These are phyloP conservation scores for Pythium phragmitis DNA, from an alignment of 352 stramenopile genomes.

Conservation along the genomic window DNA sequence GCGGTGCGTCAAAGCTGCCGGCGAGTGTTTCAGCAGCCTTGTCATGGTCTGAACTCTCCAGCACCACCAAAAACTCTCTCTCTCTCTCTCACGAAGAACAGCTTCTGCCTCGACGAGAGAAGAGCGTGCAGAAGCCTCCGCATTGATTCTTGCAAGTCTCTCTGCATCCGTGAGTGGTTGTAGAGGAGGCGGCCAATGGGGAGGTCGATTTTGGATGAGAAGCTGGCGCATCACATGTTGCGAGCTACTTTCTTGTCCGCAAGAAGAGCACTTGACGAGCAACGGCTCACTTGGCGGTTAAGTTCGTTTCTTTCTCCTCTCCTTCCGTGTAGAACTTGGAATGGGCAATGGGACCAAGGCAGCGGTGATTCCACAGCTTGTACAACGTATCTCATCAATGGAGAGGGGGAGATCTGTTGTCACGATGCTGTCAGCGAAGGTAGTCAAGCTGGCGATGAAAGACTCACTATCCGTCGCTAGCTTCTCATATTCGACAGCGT, in stretches of 20 bases:
- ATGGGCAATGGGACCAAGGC: neutral
- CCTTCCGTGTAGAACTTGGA: neutral
- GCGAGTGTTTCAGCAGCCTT: neutral
- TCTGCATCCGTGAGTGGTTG: neutral
- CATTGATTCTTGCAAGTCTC: neutral
- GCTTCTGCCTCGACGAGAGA: neutral
- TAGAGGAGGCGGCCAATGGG: conserved; percentile 20
- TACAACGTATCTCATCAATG: neutral
- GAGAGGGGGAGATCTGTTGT: neutral
- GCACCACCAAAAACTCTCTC: neutral
- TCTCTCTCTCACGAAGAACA: neutral
- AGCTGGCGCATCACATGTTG: conserved; percentile 15
- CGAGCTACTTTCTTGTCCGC: conserved; percentile 1
- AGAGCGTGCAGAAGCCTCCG: neutral
- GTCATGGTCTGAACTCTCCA: too few relatives aligned
- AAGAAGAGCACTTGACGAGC: neutral
- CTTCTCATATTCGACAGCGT: neutral
- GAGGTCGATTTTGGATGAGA: conserved; percentile 6
- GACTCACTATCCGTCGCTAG: neutral
- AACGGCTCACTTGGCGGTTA: neutral
- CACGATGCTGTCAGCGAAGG: neutral
- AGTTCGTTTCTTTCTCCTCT: neutral
- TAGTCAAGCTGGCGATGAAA: neutral
- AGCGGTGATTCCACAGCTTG: neutral
- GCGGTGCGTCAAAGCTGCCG: neutral